Conservation (phyloP, 2,329 filamentous ascomycete species). For the Fusarium succisae region DNA sequence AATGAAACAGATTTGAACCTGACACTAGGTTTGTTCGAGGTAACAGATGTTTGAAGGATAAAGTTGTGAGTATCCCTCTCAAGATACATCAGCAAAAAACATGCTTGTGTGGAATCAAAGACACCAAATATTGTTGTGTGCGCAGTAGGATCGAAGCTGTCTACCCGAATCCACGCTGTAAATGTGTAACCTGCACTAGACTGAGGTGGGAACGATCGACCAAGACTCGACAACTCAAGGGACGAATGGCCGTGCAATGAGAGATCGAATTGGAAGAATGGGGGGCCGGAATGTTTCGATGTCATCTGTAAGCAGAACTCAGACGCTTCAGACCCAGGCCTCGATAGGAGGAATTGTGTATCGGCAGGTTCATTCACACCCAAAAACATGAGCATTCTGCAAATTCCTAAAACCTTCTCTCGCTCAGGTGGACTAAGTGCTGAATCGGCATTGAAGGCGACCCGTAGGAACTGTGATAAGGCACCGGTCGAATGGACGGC, state of each 20-base stretch:
- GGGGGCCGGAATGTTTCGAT: slow-evolving; percentile 77
- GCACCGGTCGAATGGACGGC: slow-evolving; percentile 78
- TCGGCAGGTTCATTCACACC: slow-evolving; percentile 85
- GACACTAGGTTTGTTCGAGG: slow-evolving; percentile 85
- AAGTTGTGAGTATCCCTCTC: slow-evolving; percentile 94
- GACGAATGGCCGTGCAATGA: slow-evolving; percentile 89
- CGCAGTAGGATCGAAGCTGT: slow-evolving; percentile 82
- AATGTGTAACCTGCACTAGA: slow-evolving; percentile 89
- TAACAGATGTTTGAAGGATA: slow-evolving; percentile 95
- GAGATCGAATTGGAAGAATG: slow-evolving; percentile 94
- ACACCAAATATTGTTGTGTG: slow-evolving; percentile 97
- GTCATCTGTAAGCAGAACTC: slow-evolving; percentile 80
- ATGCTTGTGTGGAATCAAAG: slow-evolving; percentile 90
- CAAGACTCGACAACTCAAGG: slow-evolving; percentile 87
- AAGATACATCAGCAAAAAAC: slow-evolving; percentile 92
- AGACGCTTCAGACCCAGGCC: slow-evolving; percentile 62
- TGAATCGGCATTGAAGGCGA: slow-evolving; percentile 65
- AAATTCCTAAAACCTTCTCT: slow-evolving; percentile 71
- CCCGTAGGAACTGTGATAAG: slow-evolving; percentile 70
- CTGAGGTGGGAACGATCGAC: slow-evolving; percentile 83
- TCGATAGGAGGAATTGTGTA: slow-evolving; percentile 75
- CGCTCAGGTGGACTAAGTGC: slow-evolving; percentile 65
- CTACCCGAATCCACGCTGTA: slow-evolving; percentile 86
- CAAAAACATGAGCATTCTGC: slow-evolving; percentile 74
- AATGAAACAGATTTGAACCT: slow-evolving; percentile 89